Conservation (phyloP, 78 protist species). For the Protostelium mycophagum region DNA sequence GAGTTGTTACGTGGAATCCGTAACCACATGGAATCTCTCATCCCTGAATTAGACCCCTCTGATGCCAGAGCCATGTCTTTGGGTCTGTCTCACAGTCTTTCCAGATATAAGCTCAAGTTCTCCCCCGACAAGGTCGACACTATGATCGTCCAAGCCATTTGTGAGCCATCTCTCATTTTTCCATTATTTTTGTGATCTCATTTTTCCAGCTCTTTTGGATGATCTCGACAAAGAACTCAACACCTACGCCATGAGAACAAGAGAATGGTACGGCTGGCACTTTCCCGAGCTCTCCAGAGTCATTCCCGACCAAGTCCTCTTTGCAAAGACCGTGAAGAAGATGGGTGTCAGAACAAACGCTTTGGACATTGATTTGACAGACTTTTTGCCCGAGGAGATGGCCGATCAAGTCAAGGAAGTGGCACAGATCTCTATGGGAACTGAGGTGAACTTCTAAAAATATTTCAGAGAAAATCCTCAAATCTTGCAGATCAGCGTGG, state of each 20-base stretch:
- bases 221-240: slow-evolving; percentile 98
- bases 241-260: slow-evolving; percentile 91
- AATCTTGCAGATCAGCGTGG: slow-evolving; percentile 59
- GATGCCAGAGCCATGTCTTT: slow-evolving; percentile 20
- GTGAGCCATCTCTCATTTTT: slow-evolving; percentile 6
- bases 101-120: slow-evolving; percentile 97
- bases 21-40: slow-evolving; percentile 41
- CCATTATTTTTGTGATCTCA: slow-evolving; percentile 22
- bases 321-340: slow-evolving; percentile 59
- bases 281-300: slow-evolving; percentile 98
- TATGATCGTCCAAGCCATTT: slow-evolving; percentile 98
- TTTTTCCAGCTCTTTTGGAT: slow-evolving; percentile 68
- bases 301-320: slow-evolving; percentile 82
- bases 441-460: not conserved
- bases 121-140: slow-evolving; percentile 96
- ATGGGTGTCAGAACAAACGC: slow-evolving; percentile 43
- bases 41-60: slow-evolving; percentile 1
- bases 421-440: not conserved
- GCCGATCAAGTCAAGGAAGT: slow-evolving; percentile 42
- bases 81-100: slow-evolving; percentile 93
- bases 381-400: slow-evolving; percentile 26
- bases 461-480: not conserved
- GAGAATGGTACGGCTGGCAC: slow-evolving; percentile 99
- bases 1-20: slow-evolving; percentile 83
- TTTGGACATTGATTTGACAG: slow-evolving; percentile 70